A percentile compares a stretch with the other conserved stretches of the same genome.
phyloP scores from a whole-genome alignment of 202 grass and related monocot genomes.

The Thinopyrum obtusiflorum region DNA sequence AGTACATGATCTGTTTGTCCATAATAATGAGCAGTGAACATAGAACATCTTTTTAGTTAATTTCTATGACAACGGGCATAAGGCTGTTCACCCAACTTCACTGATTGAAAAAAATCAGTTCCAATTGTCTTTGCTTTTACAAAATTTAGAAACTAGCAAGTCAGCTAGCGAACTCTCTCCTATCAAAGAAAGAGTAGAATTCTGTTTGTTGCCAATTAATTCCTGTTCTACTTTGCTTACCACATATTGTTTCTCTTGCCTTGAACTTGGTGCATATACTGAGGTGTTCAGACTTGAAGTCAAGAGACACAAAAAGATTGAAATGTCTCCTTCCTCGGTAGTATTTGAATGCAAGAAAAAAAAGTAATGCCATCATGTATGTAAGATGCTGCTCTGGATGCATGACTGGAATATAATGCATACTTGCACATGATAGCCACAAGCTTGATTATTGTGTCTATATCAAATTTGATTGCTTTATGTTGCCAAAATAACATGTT shows the following conservation, averaged over 20 bases:
- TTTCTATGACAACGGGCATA: background rate
- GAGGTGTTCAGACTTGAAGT: background rate
- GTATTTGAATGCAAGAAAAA: conserved; percentile 12
- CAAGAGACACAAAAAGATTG: background rate
- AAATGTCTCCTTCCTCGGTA: background rate
- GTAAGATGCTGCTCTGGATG: background rate
- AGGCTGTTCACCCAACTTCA: background rate
- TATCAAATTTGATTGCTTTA: no score
- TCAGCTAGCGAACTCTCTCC: background rate
- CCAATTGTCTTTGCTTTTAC: background rate
- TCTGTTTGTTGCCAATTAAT: background rate
- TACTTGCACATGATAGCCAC: conserved; percentile 6
- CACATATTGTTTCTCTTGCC: background rate
- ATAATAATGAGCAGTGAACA: conserved; percentile 17
- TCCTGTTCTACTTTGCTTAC: background rate
- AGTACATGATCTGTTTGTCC: conserved; percentile 70
- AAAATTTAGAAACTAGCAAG: background rate
- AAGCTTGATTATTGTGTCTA: background rate
- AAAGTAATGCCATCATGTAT: background rate
- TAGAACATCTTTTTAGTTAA: background rate
- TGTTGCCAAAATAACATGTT: no score
- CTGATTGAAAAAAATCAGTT: background rate
- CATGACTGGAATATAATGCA: background rate
- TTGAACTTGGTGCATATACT: background rate
- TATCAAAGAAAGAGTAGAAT: background rate